These are phyloP conservation scores for Guadua angustifolia DNA, from an alignment of 176 grass and related monocot genomes.

Conservation along the genomic window DNA sequence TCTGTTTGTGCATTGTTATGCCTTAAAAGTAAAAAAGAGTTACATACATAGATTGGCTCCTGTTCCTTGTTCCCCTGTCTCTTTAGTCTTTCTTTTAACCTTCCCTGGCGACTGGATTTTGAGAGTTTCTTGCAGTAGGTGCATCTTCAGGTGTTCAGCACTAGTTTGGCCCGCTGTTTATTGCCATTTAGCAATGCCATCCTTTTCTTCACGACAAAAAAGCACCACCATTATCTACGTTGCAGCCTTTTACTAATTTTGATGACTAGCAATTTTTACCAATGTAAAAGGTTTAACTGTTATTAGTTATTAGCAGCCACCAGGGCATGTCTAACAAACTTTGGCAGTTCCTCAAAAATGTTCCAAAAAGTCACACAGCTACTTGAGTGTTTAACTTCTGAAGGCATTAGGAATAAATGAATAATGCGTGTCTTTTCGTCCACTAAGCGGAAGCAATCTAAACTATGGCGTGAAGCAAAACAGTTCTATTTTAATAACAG, in stretches of 20 bases:
- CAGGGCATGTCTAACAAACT: constrained; percentile 17
- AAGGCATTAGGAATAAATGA: constrained; percentile 24
- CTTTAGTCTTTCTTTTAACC: neutral
- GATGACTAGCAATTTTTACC: constrained; percentile 12
- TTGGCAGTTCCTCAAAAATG: constrained; percentile 20
- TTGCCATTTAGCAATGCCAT: constrained; percentile 1
- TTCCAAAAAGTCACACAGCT: constrained; percentile 2
- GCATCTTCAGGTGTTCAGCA: neutral
- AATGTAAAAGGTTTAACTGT: constrained; percentile 36
- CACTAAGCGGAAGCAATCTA: neutral
- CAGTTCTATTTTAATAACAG: neutral
- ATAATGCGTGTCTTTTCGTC: neutral
- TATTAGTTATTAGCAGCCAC: neutral
- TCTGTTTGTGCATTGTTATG: neutral
- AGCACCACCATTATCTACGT: constrained; percentile 21
- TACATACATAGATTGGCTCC: neutral
- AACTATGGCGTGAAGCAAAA: neutral
- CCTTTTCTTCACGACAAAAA: constrained; percentile 7
- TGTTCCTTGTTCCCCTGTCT: neutral
- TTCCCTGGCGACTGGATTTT: neutral
- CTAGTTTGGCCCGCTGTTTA: neutral
- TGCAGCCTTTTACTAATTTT: constrained; percentile 11
- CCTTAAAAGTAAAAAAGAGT: neutral
- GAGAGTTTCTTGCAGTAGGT: neutral
- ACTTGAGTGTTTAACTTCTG: neutral